A percentile compares a stretch with the other conserved stretches of the same genome.
Evolutionary conservation across 139 green algal genomes (phyloP).

Genomic region (Picochlorum costavermella): DNA sequence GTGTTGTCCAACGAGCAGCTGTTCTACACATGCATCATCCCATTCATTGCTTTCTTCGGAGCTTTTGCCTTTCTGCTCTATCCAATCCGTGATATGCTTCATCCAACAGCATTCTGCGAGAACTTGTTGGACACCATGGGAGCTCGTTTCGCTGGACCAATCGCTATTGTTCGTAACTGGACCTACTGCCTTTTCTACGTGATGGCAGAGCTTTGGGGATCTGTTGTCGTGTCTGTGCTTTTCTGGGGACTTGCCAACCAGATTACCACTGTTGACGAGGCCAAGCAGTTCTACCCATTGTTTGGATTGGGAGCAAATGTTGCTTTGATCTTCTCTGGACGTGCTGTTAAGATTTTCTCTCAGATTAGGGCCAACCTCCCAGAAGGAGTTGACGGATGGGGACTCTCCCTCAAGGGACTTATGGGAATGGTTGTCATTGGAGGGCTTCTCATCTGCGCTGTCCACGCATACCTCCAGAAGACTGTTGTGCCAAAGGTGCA

Average conservation of each 20-base stretch:
- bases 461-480: conserved; percentile 82
- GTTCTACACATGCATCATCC: conserved; percentile 98
- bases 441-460: conserved; percentile 65
- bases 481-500: conserved; percentile 62
- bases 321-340: conserved; percentile 94
- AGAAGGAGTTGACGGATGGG: conserved; percentile 93
- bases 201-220: conserved; percentile 98
- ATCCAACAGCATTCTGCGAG: conserved; percentile 60
- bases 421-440: conserved; percentile 93
- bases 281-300: conserved; percentile 98
- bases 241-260: conserved; percentile 99
- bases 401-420: conserved; percentile 86
- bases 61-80: conserved; percentile 95
- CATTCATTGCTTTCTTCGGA: conserved; percentile 97
- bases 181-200: conserved; percentile 99
- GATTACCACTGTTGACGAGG: conserved; percentile 97
- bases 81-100: conserved; percentile 79
- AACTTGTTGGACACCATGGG: conserved; percentile 67
- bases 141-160: conserved; percentile 80
- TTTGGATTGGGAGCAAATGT: conserved; percentile 98
- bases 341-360: conserved; percentile 96
- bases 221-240: conserved; percentile 96
- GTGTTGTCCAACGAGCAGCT: conserved; percentile 74
- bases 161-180: conserved; percentile 98
- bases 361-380: conserved; percentile 79